phyloP scores from a whole-genome alignment of 805 yeast species.

The Ascoidea rubescens region DNA sequence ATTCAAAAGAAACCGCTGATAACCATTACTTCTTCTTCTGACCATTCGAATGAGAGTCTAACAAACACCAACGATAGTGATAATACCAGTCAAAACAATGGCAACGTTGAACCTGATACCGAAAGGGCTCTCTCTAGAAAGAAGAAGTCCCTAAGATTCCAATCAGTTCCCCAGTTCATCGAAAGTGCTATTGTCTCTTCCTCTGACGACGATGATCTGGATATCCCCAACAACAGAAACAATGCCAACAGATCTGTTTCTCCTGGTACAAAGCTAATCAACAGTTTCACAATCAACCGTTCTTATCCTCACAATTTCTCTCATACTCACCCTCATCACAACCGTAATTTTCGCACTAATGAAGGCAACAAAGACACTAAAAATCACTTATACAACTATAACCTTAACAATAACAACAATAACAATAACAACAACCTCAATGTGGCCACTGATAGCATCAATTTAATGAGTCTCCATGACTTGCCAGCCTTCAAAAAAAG shows the following conservation, averaged over 20 bases:
- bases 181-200: not conserved
- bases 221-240: not conserved
- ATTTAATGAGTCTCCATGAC: not conserved
- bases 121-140: not conserved
- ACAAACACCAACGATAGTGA: not conserved
- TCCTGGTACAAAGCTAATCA: too few relatives aligned
- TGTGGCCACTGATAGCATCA: not conserved
- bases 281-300: too few relatives aligned
- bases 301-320: too few relatives aligned
- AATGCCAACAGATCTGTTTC: too few relatives aligned
- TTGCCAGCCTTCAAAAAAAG: slow-evolving; percentile 53
- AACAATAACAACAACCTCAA: not conserved
- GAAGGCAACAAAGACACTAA: too few relatives aligned
- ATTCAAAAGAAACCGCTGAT: too few relatives aligned
- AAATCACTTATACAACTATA: not conserved
- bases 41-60: too few relatives aligned
- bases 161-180: not conserved
- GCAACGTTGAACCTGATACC: not conserved
- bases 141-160: not conserved
- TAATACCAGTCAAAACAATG: not conserved
- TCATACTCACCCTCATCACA: too few relatives aligned
- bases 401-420: too few relatives aligned
- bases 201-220: not conserved
- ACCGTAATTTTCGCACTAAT: too few relatives aligned
- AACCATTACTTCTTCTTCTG: too few relatives aligned